A percentile compares a stretch with the other conserved stretches of the same genome.
Evolutionary conservation across 2,329 filamentous ascomycete genomes (phyloP).

Genomic region (Botryosphaeria dothidea): DNA sequence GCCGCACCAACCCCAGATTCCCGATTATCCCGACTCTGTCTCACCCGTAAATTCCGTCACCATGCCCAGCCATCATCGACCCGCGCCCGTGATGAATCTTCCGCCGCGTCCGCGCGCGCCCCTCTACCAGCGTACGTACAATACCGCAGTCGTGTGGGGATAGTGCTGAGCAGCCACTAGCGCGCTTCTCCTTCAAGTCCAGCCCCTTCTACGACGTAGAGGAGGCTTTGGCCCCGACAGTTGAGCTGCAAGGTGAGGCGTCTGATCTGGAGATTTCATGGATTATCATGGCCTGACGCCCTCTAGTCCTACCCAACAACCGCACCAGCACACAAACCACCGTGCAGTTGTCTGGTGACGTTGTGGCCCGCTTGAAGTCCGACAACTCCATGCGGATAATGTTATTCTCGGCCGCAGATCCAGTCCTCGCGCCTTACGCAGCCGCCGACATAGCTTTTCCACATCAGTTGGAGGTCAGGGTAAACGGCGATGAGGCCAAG

Average conservation of each 20-base stretch:
- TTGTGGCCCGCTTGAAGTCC: slow-evolving; percentile 56
- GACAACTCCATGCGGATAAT: slow-evolving; percentile 71
- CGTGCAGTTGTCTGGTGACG: slow-evolving; percentile 57
- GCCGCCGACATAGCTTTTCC: slow-evolving; percentile 79
- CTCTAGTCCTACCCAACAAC: slow-evolving; percentile 59
- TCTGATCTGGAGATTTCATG: slow-evolving; percentile 12
- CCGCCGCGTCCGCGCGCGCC: slow-evolving; percentile 6
- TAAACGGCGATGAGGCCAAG: slow-evolving; percentile 85
- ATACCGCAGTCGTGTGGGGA: not conserved
- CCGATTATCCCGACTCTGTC: slow-evolving; percentile 23
- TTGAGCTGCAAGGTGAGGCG: slow-evolving; percentile 70
- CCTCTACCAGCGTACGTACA: not conserved
- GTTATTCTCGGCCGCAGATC: slow-evolving; percentile 77
- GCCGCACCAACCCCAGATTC: slow-evolving; percentile 25
- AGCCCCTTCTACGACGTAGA: slow-evolving; percentile 84
- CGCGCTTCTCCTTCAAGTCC: slow-evolving; percentile 62
- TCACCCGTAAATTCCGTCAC: slow-evolving; percentile 25
- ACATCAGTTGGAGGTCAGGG: slow-evolving; percentile 86
- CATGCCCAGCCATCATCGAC: slow-evolving; percentile 24
- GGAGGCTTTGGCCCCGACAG: slow-evolving; percentile 63
- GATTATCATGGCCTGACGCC: not conserved
- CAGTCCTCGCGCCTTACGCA: slow-evolving; percentile 30
- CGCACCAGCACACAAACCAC: slow-evolving; percentile 60
- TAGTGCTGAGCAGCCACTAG: slow-evolving; percentile 30
- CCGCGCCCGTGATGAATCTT: slow-evolving; percentile 19